phyloP scores from a whole-genome alignment of 805 yeast genomes.

The Pichia insulana region DNA sequence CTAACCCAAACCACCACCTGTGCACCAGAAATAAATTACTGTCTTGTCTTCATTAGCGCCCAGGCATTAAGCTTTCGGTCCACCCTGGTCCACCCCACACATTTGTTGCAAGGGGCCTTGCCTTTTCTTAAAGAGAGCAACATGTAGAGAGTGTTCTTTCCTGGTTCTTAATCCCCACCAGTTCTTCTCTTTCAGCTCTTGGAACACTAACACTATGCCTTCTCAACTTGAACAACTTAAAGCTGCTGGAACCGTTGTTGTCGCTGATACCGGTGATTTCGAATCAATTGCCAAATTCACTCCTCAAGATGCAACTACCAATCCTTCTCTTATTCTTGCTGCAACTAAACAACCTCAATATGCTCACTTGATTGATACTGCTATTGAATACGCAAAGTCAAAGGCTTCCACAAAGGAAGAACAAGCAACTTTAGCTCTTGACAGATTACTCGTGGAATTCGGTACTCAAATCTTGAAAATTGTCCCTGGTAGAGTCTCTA shows the following conservation, averaged over 20 bases:
- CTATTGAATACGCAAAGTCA: conserved; percentile 75
- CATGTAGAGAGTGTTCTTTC: too few species aligned
- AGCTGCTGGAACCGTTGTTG: conserved; percentile 92
- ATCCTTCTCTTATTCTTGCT: conserved; percentile 94
- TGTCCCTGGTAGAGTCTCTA: conserved; percentile 98
- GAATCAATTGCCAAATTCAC: conserved; percentile 95
- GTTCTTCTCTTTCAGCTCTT: too few species aligned
- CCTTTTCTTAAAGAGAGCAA: too few species aligned
- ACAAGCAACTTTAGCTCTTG: conserved; percentile 77
- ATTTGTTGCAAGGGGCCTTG: too few species aligned
- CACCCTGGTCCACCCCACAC: too few species aligned
- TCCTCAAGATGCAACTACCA: conserved; percentile 99
- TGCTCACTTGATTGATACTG: conserved; percentile 81
- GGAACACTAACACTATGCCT: too few species aligned
- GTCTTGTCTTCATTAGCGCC: too few species aligned
- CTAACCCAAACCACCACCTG: too few species aligned
- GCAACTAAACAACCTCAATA: conserved; percentile 88
- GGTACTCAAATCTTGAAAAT: conserved; percentile 88
- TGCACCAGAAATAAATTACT: too few species aligned
- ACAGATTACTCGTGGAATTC: conserved; percentile 88
- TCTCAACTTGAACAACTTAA: conserved; percentile 90
- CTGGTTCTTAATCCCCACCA: too few species aligned
- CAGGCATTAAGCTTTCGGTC: too few species aligned
- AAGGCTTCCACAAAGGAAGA: conserved; percentile 51
- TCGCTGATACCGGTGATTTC: conserved; percentile 98